Conservation (phyloP, 2,329 filamentous ascomycete genomes). For the Monosporascus sp. region DNA sequence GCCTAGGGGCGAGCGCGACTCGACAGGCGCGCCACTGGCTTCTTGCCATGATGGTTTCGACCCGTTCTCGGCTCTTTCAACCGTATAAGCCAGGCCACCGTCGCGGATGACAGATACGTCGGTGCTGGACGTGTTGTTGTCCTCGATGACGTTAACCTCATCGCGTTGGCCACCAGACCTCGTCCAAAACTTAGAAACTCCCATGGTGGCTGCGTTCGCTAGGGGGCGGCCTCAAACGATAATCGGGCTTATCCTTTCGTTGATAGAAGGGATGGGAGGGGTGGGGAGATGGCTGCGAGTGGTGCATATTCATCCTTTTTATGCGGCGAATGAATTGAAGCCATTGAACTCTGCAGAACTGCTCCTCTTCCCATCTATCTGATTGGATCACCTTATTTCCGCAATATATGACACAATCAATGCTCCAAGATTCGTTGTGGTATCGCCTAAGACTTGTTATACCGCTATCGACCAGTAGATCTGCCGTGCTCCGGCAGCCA, state of each 20-base stretch:
- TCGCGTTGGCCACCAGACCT: constrained; percentile 1
- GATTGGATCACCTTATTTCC: neutral
- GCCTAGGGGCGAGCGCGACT: constrained; percentile 52
- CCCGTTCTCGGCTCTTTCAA: constrained; percentile 33
- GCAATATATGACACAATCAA: neutral
- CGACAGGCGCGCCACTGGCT: constrained; percentile 55
- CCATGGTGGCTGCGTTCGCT: constrained; percentile 7
- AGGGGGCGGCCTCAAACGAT: no score
- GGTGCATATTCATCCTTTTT: no score
- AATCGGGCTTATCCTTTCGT: no score
- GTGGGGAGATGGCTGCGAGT: no score
- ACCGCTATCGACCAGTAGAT: neutral
- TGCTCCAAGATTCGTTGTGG: neutral
- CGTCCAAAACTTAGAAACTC: constrained; percentile 15
- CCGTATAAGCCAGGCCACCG: constrained; percentile 20
- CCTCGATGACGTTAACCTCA: constrained; percentile 5
- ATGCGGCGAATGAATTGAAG: neutral
- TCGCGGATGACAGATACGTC: constrained; percentile 21
- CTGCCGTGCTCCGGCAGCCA: constrained; percentile 1
- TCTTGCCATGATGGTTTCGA: constrained; percentile 49
- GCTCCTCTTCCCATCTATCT: neutral
- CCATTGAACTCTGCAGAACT: no score
- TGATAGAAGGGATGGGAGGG: no score
- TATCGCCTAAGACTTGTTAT: neutral
- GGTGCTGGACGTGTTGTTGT: constrained; percentile 8